A percentile compares a stretch with the other conserved stretches of the same genome.
These are phyloP conservation scores for Ceratobasidium sp. DNA, from an alignment of 1,284 basidiomycete genomes.

Conservation along the genomic window DNA sequence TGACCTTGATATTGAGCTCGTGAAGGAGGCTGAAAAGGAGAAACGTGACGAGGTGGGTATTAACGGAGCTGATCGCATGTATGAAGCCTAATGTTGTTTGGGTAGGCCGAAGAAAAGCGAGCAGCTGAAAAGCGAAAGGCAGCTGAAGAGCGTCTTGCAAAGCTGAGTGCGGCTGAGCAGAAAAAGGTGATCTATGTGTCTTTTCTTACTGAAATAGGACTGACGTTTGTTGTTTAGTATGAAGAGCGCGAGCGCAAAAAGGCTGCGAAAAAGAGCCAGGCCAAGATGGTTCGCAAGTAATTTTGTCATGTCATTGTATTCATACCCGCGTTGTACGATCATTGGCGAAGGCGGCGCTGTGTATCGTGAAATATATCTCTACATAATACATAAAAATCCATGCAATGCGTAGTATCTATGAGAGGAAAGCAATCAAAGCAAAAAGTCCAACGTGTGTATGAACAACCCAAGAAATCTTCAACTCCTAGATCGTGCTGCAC, in stretches of 20 bases:
- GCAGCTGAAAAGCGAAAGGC: conserved; percentile 74
- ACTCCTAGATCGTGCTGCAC: not conserved
- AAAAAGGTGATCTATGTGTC: conserved; percentile 63
- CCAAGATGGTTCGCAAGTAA: conserved; percentile 35
- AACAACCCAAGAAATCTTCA: conserved; percentile 1
- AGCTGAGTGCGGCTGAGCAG: conserved; percentile 80
- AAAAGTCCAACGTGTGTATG: conserved; percentile 10
- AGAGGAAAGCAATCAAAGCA: conserved; percentile 12
- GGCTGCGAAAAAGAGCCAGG: conserved; percentile 34
- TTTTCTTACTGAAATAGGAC: not conserved
- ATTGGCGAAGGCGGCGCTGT: no score
- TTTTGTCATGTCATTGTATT: not conserved
- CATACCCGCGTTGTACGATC: conserved; percentile 10
- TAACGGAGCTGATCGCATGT: not conserved
- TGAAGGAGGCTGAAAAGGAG: conserved; percentile 71
- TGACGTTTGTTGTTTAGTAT: conserved; percentile 17
- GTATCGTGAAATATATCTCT: conserved; percentile 35
- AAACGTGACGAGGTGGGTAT: conserved; percentile 69
- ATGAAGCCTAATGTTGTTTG: not conserved
- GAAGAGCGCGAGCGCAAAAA: conserved; percentile 37
- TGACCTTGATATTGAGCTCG: conserved; percentile 69
- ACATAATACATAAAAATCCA: conserved; percentile 37
- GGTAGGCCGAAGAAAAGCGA: conserved; percentile 66
- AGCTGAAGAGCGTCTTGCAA: conserved; percentile 72
- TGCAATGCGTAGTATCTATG: conserved; percentile 37